Evolutionary conservation across 2,329 filamentous ascomycete species (phyloP).

Genomic region (Zasmidium citrigriseum): DNA sequence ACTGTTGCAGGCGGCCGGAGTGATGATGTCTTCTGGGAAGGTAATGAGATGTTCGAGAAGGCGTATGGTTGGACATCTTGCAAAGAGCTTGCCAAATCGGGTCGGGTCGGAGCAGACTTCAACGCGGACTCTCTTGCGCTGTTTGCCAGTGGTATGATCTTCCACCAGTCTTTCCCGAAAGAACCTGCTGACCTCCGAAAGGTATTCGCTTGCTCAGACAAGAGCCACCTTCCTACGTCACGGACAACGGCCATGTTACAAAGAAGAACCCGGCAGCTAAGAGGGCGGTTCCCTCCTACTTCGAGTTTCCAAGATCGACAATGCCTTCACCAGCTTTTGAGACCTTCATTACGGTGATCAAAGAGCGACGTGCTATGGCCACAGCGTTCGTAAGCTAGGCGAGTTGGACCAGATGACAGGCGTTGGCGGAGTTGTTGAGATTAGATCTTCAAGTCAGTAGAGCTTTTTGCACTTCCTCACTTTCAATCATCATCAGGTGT

Average conservation of each 20-base stretch:
- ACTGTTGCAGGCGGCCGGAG: background rate
- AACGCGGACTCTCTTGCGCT: slow-evolving; percentile 1
- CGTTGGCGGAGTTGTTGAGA: background rate
- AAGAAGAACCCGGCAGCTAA: background rate
- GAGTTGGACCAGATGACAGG: background rate
- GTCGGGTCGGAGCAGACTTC: too few species aligned
- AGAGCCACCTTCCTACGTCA: background rate
- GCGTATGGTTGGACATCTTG: background rate
- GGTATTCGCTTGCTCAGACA: background rate
- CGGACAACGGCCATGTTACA: background rate
- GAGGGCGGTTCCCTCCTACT: background rate
- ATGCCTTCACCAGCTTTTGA: background rate
- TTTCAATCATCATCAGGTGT: background rate
- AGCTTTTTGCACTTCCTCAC: too few species aligned
- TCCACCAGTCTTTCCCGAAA: too few species aligned
- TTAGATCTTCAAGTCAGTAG: too few species aligned
- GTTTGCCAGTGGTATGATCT: background rate
- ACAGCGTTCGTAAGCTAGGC: background rate
- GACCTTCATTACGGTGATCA: background rate
- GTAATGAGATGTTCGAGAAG: too few species aligned
- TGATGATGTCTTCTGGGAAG: background rate
- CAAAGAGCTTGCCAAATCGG: too few species aligned
- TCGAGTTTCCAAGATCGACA: background rate
- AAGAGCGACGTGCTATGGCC: background rate
- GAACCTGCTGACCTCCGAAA: background rate